Evolutionary conservation across 2,329 filamentous ascomycete genomes (phyloP).

Genomic region (Colletotrichum sp.): DNA sequence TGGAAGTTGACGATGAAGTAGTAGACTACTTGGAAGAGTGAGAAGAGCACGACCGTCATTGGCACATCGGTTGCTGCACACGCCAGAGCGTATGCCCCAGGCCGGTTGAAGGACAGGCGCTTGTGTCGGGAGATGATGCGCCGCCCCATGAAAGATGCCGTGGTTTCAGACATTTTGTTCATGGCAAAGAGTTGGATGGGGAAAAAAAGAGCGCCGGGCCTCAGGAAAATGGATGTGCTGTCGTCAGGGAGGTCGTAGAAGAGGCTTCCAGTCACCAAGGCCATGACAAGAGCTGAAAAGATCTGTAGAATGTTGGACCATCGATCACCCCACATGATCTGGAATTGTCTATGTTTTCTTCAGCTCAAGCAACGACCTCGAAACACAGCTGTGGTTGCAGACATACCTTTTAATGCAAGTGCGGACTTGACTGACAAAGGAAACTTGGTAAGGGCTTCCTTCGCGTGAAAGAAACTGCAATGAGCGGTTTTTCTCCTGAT

Average conservation of each 20-base stretch:
- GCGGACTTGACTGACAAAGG: conserved; percentile 52
- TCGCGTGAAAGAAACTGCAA: background rate
- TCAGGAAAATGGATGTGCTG: conserved; percentile 56
- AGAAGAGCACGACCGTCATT: conserved; percentile 55
- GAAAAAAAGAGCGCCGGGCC: conserved; percentile 63
- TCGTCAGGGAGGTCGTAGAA: conserved; percentile 57
- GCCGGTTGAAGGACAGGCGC: conserved; percentile 56
- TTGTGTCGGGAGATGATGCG: conserved; percentile 53
- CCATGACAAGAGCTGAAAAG: conserved; percentile 55
- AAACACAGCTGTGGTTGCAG: background rate
- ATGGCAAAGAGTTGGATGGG: conserved; percentile 64
- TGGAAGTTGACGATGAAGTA: conserved; percentile 61
- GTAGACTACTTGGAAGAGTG: conserved; percentile 58
- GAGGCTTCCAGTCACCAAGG: conserved; percentile 66
- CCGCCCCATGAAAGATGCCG: conserved; percentile 44
- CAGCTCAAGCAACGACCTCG: background rate
- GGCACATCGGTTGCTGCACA: conserved; percentile 60
- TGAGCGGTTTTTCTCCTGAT: background rate
- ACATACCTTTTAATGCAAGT: conserved; percentile 29
- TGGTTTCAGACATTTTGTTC: conserved; percentile 59
- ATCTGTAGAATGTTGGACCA: conserved; percentile 49
- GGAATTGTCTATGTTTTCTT: conserved; percentile 48
- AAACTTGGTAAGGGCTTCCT: conserved; percentile 42
- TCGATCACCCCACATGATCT: conserved; percentile 57
- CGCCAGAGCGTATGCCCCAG: conserved; percentile 56